Percentiles rank a stretch among this genome's conserved stretches.
These are phyloP conservation scores for Aureobasidium uvarum DNA, from an alignment of 2,329 filamentous ascomycete species.

Conservation along the genomic window DNA sequence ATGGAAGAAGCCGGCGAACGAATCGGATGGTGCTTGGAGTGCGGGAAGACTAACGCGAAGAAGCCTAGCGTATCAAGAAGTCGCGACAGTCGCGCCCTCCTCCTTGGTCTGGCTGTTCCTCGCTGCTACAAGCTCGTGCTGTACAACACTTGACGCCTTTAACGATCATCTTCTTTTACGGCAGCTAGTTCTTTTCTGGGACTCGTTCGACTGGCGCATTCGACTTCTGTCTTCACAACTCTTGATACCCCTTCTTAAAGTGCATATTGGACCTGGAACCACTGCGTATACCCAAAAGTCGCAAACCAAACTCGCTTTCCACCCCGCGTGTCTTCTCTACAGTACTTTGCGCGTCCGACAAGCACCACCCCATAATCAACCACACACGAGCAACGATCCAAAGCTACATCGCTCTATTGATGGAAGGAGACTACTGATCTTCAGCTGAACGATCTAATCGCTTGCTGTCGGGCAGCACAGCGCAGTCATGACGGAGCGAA, in stretches of 20 bases:
- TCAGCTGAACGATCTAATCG: constrained; percentile 2
- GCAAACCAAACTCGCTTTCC: constrained; percentile 22
- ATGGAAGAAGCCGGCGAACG: background rate
- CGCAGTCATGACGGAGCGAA: constrained; percentile 42
- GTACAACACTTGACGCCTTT: constrained; percentile 20
- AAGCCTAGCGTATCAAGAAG: background rate
- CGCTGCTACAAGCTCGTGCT: background rate
- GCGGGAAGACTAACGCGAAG: background rate
- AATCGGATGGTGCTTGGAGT: background rate
- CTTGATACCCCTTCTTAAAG: background rate
- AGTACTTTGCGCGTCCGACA: constrained; percentile 17
- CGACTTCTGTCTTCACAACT: constrained; percentile 1
- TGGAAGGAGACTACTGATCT: constrained; percentile 8
- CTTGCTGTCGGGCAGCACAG: constrained; percentile 12
- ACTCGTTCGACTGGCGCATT: constrained; percentile 9
- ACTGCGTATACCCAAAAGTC: background rate
- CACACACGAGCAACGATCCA: background rate
- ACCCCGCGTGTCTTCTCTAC: constrained; percentile 23
- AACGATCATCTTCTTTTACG: constrained; percentile 21
- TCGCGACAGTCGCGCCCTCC: constrained; percentile 20
- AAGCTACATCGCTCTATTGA: background rate
- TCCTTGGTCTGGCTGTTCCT: constrained; percentile 17
- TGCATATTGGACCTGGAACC: background rate
- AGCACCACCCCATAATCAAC: background rate
- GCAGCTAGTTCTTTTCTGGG: constrained; percentile 17